phyloP scores from a whole-genome alignment of 345 rosid genomes.

The Ceriops decandra region DNA sequence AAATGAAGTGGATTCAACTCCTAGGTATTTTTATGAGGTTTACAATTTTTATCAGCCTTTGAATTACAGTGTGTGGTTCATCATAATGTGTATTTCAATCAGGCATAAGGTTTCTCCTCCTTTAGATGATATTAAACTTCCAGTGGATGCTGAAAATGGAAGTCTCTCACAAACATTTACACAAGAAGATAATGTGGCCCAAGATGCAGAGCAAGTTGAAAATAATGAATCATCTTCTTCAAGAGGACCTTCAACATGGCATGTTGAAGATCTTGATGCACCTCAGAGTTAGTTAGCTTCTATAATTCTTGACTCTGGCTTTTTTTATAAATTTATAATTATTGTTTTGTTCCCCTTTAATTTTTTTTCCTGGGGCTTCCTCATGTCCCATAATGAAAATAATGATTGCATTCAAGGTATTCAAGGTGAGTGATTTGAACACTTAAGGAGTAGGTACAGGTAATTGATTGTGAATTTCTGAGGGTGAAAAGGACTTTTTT shows the following conservation, averaged over 20 bases:
- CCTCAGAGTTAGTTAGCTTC: constrained; percentile 62
- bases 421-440: background rate
- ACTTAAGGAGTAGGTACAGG: background rate
- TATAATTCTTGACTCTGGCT: constrained; percentile 10
- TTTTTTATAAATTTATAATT: background rate
- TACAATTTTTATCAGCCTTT: constrained; percentile 12
- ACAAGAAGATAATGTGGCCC: constrained; percentile 33
- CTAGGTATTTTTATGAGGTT: constrained; percentile 45
- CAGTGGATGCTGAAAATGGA: constrained; percentile 39
- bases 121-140: constrained; percentile 33
- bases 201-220: constrained; percentile 26
- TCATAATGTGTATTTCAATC: constrained; percentile 26
- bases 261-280: constrained; percentile 55
- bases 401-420: too few relatives aligned
- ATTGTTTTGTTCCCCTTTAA: too few relatives aligned
- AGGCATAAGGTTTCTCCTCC: constrained; percentile 45
- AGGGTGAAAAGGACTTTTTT: background rate
- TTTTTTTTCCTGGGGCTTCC: too few relatives aligned
- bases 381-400: too few relatives aligned
- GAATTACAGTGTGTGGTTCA: constrained; percentile 13
- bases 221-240: constrained; percentile 37
- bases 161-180: constrained; percentile 21
- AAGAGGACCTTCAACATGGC: constrained; percentile 42
- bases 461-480: background rate
- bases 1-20: constrained; percentile 32